A percentile compares a stretch with the other conserved stretches of the same genome.
Evolutionary conservation across 2,329 filamentous ascomycete genomes (phyloP).

Genomic region (Tolypocladium endophyticum): DNA sequence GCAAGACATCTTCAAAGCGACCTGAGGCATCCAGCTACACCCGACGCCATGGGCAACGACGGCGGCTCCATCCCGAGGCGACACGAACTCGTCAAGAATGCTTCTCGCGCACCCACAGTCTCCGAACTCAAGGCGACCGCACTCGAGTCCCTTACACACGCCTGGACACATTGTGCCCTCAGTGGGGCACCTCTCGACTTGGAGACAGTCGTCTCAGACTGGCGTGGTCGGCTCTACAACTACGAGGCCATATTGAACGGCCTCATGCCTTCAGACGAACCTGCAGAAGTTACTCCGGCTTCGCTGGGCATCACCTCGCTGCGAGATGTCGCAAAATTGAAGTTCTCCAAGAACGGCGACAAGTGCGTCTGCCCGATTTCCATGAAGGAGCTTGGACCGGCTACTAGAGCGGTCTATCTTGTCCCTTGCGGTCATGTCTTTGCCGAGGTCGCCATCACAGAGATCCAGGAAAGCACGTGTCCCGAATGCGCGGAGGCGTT

Average conservation of each 20-base stretch:
- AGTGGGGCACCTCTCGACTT: conserved; percentile 62
- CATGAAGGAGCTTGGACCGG: conserved; percentile 71
- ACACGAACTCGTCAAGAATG: conserved; percentile 90
- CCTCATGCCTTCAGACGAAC: conserved; percentile 48
- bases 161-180: conserved; percentile 82
- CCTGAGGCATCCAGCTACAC: background rate
- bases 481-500: conserved; percentile 70
- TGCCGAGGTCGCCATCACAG: conserved; percentile 72
- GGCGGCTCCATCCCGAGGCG: conserved; percentile 93
- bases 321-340: conserved; percentile 78
- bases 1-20: background rate
- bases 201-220: conserved; percentile 74
- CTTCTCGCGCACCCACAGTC: conserved; percentile 69
- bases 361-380: conserved; percentile 80
- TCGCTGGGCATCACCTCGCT: conserved; percentile 62
- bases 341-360: conserved; percentile 46
- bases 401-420: conserved; percentile 73
- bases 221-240: conserved; percentile 77
- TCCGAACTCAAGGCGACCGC: conserved; percentile 83
- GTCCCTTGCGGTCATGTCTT: conserved; percentile 96
- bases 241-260: conserved; percentile 76
- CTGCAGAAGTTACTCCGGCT: conserved; percentile 34
- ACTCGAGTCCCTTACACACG: conserved; percentile 74
- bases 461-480: conserved; percentile 55
- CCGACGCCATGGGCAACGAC: conserved; percentile 80